A percentile compares a stretch with the other conserved stretches of the same genome.
These are phyloP conservation scores for Penicillium atrosanguineum DNA, from an alignment of 495 filamentous ascomycete species.

Conservation along the genomic window DNA sequence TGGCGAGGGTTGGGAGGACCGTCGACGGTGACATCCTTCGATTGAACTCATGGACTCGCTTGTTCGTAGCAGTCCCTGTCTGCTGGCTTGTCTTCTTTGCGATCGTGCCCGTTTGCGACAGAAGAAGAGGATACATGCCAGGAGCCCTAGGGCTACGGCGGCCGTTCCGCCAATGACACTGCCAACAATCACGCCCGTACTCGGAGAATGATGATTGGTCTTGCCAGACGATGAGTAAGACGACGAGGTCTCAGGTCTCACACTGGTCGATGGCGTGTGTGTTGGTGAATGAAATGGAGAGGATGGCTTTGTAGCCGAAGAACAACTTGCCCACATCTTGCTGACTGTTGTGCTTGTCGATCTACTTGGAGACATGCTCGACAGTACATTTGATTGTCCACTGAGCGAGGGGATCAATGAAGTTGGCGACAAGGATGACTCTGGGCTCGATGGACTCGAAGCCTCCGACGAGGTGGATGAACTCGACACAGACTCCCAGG, in stretches of 20 bases:
- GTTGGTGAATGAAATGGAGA: neutral
- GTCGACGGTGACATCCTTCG: conserved; percentile 1
- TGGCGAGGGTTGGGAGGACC: conserved; percentile 6
- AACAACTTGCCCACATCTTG: neutral
- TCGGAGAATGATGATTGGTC: neutral
- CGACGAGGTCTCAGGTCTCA: neutral
- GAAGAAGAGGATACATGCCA: conserved; percentile 20
- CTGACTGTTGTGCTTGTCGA: neutral
- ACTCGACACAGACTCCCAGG: neutral
- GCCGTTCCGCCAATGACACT: conserved; percentile 27
- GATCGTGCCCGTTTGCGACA: conserved; percentile 15
- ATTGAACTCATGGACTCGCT: conserved; percentile 13
- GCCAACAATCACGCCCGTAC: conserved; percentile 23
- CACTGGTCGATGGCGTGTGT: neutral
- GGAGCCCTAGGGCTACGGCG: conserved; percentile 20
- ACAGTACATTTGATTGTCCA: neutral
- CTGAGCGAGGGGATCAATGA: neutral
- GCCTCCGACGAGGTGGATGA: neutral
- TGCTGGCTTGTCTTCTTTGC: conserved; percentile 7
- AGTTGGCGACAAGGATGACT: neutral
- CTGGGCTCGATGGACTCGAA: neutral
- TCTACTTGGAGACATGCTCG: neutral
- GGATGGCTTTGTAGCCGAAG: neutral
- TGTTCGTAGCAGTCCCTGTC: conserved; percentile 16
- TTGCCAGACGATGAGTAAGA: neutral